Evolutionary conservation across 345 rosid species (phyloP), one percentile per base, ranked within the genome.

Genomic region (Aegle marmelos): DNA sequence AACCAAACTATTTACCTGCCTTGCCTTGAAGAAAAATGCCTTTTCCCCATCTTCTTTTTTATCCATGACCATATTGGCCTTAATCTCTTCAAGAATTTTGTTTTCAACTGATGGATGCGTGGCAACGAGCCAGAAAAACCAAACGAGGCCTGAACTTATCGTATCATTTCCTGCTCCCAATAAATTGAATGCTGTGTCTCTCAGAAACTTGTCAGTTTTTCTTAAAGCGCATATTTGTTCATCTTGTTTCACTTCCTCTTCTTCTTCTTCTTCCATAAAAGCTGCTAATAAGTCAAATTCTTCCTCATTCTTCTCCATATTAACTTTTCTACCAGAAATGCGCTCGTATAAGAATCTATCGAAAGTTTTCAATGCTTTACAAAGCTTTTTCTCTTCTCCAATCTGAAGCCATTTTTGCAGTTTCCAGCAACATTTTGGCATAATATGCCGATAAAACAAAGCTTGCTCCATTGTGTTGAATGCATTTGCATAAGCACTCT

Each of bases 101-200:
- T 65, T 36, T 30, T 83, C 82, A 0, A 79, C 84, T 0, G 72
- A 21, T 2, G 87, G 91, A 53, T 88, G 77, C 9, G 67, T 85
- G 0, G 83, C 72, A 10, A 85, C 57, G 10, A 86, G 83, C 89
- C 89, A 88, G 33, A 83, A 73, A 50, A 84, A 80, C 88, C 88
- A 88, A 34, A 76, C 34, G 37, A 86, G 80, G 17, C 79, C 79
- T 19, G 85, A 69, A 45, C 73, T 83, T 72, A 86, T 41, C 0
- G 91, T 76, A 79, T 86, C 89, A 72, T 82, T 85, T 14, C 88
- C 91, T 19, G 86, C 91, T 31, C 56, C 48, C 45, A 86, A 1
- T n/a, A 86, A 72, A 28, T 48, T 83, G 4, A 76, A 68, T 21
- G 79, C 63, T 7, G 58, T 25, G 75, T 86, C 86, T 77, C 86